These are phyloP conservation scores for Penicillium desertorum DNA, from an alignment of 495 filamentous ascomycete species.

Conservation along the genomic window DNA sequence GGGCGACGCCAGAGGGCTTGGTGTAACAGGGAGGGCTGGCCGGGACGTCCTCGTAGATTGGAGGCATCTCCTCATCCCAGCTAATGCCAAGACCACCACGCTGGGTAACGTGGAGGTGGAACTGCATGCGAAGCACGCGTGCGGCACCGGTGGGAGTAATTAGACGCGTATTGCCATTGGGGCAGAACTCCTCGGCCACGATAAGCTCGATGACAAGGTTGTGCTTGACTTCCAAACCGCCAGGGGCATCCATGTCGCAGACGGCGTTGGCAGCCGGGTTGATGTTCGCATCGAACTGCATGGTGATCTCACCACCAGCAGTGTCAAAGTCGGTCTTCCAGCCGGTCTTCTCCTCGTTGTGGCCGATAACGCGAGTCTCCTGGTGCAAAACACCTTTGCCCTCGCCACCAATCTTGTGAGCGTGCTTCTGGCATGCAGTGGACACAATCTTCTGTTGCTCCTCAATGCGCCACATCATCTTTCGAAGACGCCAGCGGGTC, in stretches of 20 bases:
- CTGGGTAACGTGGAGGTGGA: constrained; percentile 76
- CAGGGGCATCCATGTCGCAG: constrained; percentile 78
- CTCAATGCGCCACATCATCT: constrained; percentile 90
- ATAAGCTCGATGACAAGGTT: constrained; percentile 90
- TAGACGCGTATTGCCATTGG: constrained; percentile 64
- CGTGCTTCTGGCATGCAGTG: constrained; percentile 77
- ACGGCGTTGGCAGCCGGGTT: constrained; percentile 59
- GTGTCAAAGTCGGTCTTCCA: constrained; percentile 93
- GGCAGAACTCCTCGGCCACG: constrained; percentile 85
- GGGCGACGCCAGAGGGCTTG: constrained; percentile 36
- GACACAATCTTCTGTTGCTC: constrained; percentile 78
- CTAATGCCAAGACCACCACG: constrained; percentile 84
- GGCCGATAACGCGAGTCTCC: constrained; percentile 71
- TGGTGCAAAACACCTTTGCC: constrained; percentile 77
- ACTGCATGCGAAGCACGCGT: constrained; percentile 90
- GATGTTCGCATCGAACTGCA: constrained; percentile 76
- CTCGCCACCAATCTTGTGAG: constrained; percentile 65
- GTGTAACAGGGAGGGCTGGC: constrained; percentile 79
- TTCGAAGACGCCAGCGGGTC: constrained; percentile 82
- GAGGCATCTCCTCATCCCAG: constrained; percentile 96
- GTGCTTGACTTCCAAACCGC: constrained; percentile 77
- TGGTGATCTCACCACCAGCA: constrained; percentile 70
- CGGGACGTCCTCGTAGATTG: constrained; percentile 92
- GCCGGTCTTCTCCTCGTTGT: constrained; percentile 74
- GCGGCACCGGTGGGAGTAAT: constrained; percentile 87